Evolutionary conservation across 23 red algal genomes (phyloP).

Genomic region (Cyanidiococcus yangmingshanensis): DNA sequence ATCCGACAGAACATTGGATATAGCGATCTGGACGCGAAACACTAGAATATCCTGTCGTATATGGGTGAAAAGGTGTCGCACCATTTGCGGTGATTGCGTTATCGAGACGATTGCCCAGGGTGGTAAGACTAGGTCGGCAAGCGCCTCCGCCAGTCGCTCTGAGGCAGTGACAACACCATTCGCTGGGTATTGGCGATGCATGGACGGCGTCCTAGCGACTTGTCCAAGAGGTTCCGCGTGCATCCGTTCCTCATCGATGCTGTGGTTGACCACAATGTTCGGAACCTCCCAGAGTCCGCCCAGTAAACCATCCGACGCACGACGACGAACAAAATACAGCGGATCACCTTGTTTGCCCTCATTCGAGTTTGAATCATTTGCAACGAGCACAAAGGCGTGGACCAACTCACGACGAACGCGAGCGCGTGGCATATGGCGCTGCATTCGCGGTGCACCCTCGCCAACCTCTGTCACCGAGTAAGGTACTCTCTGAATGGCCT

Average conservation of each 20-base stretch:
- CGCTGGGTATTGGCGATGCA: background rate
- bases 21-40: slow-evolving; percentile 4
- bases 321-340: slow-evolving; percentile 26
- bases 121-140: background rate
- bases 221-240: background rate
- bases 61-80: slow-evolving; percentile 86
- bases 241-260: background rate
- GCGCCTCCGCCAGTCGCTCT: background rate
- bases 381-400: background rate
- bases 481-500: slow-evolving; percentile 28
- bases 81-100: background rate
- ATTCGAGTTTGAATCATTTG: background rate
- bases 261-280: slow-evolving; percentile 43
- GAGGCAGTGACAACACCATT: background rate
- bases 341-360: background rate
- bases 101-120: slow-evolving; percentile 3
- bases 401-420: background rate
- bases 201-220: background rate
- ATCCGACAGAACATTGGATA: background rate
- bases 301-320: slow-evolving; percentile 42
- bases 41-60: slow-evolving; percentile 68
- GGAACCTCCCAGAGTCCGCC: slow-evolving; percentile 62
- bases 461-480: slow-evolving; percentile 28
- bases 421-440: background rate
- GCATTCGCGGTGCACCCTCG: background rate